phyloP scores from a whole-genome alignment of 2,329 filamentous ascomycete species.

The Aspergillus ibericus region DNA sequence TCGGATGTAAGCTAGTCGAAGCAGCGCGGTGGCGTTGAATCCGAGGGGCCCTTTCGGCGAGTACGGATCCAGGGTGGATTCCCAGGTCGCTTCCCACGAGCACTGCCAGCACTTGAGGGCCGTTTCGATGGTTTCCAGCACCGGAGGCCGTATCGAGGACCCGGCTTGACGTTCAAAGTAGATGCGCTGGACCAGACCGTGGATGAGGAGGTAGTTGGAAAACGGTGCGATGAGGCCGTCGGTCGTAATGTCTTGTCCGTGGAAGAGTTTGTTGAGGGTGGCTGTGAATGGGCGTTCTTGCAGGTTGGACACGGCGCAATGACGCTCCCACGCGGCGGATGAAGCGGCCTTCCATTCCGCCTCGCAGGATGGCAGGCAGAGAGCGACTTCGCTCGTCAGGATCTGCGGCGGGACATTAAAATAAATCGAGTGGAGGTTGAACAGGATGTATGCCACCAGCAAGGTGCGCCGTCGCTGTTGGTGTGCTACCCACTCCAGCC shows the following conservation, averaged over 20 bases:
- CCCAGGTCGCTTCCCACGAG: constrained; percentile 41
- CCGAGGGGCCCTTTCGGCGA: constrained; percentile 10
- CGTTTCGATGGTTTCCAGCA: not conserved
- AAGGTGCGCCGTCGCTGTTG: constrained; percentile 30
- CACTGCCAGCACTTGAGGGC: constrained; percentile 9
- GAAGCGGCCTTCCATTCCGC: constrained; percentile 22
- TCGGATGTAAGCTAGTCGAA: constrained; percentile 16
- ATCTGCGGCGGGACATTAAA: constrained; percentile 30
- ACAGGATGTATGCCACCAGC: constrained; percentile 27
- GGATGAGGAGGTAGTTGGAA: constrained; percentile 68
- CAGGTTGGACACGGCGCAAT: not conserved
- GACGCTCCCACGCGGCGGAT: not conserved
- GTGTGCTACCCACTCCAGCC: constrained; percentile 25
- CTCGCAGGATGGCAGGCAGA: constrained; percentile 25
- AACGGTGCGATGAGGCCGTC: constrained; percentile 43
- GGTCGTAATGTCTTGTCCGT: not conserved
- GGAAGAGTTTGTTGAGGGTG: not conserved
- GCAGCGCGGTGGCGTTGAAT: constrained; percentile 17
- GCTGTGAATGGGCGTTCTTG: not conserved
- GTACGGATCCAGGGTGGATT: constrained; percentile 48
- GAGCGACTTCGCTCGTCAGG: constrained; percentile 23
- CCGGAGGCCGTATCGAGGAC: not conserved
- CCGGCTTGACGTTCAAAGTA: constrained; percentile 58
- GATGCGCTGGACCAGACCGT: constrained; percentile 69
- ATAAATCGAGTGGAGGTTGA: constrained; percentile 29